Evolutionary conservation across 129 eudicot species (phyloP).

Genomic region (Oenanthe sinensis): DNA sequence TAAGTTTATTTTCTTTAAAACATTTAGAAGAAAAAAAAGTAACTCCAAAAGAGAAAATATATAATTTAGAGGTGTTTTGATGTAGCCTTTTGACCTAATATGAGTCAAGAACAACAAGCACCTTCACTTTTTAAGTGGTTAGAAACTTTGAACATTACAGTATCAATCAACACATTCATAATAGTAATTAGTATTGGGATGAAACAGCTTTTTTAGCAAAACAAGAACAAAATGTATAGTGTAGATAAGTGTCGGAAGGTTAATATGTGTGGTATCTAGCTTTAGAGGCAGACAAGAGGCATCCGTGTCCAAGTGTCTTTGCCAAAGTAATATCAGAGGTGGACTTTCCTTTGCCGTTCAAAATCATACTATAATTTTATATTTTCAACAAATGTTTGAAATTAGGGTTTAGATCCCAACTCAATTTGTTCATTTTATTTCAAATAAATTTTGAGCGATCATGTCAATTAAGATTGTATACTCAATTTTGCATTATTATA

Average conservation of each 20-base stretch:
- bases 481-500: no score
- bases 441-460: no score
- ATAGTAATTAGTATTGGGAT: neutral
- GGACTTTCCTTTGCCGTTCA: neutral
- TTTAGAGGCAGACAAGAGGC: constrained; percentile 9
- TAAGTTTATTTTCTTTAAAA: no score
- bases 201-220: neutral
- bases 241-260: neutral
- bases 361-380: no score
- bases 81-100: neutral
- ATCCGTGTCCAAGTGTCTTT: neutral
- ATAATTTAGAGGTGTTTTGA: no score
- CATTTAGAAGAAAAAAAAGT: no score
- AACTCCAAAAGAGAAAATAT: no score
- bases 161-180: neutral
- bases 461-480: no score
- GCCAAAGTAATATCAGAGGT: neutral
- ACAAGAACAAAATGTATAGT: neutral
- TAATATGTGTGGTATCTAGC: constrained; percentile 1
- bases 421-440: no score
- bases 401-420: no score
- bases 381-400: no score
- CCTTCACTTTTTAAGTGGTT: neutral
- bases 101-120: neutral
- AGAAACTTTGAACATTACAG: neutral